These are phyloP conservation scores for Fusarium napiforme DNA, from an alignment of 2,329 filamentous ascomycete species.

Conservation along the genomic window DNA sequence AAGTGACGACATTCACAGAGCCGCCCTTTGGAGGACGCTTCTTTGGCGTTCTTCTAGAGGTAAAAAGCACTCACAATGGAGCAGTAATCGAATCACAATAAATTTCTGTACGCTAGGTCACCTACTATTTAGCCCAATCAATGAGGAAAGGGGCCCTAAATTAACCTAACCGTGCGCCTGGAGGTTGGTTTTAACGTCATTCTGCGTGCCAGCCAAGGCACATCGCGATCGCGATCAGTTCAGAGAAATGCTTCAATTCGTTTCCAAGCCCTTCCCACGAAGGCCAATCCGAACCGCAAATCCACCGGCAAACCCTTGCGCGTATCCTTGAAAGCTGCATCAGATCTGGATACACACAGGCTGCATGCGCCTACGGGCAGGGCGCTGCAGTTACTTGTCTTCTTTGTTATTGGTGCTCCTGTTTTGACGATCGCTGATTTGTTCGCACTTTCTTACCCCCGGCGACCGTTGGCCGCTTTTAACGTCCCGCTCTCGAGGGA, in stretches of 20 bases:
- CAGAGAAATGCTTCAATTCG: constrained; percentile 9
- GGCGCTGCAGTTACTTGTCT: constrained; percentile 5
- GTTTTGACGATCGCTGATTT: constrained; percentile 24
- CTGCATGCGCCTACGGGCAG: constrained; percentile 13
- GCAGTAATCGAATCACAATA: not conserved
- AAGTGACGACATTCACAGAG: constrained; percentile 24
- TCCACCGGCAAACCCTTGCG: constrained; percentile 8
- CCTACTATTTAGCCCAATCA: constrained; percentile 12
- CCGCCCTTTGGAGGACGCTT: not conserved
- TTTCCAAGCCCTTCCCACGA: not conserved
- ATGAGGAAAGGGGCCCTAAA: constrained; percentile 11
- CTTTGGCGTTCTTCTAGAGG: not conserved
- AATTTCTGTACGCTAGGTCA: constrained; percentile 13
- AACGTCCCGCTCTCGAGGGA: constrained; percentile 4
- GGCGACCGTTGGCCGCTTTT: constrained; percentile 11
- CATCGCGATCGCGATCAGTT: constrained; percentile 10
- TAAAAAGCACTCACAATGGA: not conserved
- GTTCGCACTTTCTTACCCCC: constrained; percentile 13
- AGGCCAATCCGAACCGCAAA: not conserved
- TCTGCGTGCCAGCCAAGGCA: constrained; percentile 24
- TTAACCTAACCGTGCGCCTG: constrained; percentile 16
- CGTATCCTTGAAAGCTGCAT: constrained; percentile 19
- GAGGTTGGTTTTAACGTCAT: constrained; percentile 26
- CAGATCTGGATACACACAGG: constrained; percentile 15
- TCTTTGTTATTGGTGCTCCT: constrained; percentile 15